phyloP scores from a whole-genome alignment of 2,329 filamentous ascomycete species.

The Emergomyces pasteurianus region DNA sequence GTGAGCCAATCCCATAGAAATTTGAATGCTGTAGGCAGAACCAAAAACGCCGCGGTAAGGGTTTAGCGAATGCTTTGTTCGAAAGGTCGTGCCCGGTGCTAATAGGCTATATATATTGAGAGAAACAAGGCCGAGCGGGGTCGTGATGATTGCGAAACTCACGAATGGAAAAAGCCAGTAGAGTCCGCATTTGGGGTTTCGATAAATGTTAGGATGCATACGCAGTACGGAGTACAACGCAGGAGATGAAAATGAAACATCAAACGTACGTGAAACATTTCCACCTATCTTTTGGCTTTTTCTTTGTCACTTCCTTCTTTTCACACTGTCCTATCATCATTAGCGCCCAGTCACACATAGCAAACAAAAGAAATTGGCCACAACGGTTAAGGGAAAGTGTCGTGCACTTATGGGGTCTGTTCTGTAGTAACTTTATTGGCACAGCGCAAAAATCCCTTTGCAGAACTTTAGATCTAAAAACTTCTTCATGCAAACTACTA shows the following conservation, averaged over 20 bases:
- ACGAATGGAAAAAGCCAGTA: not conserved
- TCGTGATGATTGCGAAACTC: not conserved
- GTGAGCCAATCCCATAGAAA: not conserved
- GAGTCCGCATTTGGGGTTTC: too few relatives aligned
- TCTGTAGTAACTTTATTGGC: too few relatives aligned
- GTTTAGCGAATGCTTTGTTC: not conserved
- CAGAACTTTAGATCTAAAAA: not conserved
- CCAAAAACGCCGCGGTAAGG: not conserved
- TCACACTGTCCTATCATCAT: not conserved
- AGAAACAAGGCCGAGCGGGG: not conserved
- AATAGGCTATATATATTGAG: not conserved
- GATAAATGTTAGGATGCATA: not conserved
- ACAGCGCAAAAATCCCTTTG: not conserved
- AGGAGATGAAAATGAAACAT: not conserved
- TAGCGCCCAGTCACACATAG: not conserved
- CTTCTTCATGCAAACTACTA: not conserved
- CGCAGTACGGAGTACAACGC: not conserved
- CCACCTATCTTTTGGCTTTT: not conserved
- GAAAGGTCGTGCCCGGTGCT: not conserved
- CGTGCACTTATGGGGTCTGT: not conserved
- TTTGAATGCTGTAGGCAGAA: too few relatives aligned
- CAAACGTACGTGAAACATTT: not conserved
- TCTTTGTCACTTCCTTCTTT: not conserved
- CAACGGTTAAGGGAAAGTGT: not conserved
- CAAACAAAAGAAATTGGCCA: not conserved